Conservation (phyloP, 2,329 filamentous ascomycete species). For the Curvularia sp. region DNA sequence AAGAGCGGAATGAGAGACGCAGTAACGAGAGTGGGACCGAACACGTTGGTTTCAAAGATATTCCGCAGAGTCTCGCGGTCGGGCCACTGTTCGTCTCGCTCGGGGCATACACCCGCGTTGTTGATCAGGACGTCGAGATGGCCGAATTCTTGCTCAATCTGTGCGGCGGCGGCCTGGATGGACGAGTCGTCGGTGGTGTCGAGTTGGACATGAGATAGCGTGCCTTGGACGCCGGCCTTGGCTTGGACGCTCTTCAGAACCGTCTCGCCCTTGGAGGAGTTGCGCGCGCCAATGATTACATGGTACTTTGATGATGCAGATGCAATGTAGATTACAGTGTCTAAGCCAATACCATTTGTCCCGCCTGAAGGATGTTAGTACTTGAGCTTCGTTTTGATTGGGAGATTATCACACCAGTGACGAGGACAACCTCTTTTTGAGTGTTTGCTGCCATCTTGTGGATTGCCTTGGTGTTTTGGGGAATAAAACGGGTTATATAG, state of each 20-base stretch:
- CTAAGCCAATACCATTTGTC: constrained; percentile 49
- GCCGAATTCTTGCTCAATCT: constrained; percentile 37
- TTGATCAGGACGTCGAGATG: constrained; percentile 83
- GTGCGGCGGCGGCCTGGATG: constrained; percentile 46
- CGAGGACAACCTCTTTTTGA: constrained; percentile 38
- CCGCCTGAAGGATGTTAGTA: constrained; percentile 32
- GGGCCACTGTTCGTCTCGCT: constrained; percentile 17
- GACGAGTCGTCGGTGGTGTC: constrained; percentile 48
- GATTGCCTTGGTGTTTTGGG: no score
- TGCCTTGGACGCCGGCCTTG: constrained; percentile 36
- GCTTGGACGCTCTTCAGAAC: constrained; percentile 41
- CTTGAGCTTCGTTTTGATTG: neutral
- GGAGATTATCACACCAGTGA: constrained; percentile 29
- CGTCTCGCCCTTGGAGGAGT: constrained; percentile 40
- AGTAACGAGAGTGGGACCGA: constrained; percentile 45
- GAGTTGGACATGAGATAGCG: constrained; percentile 44
- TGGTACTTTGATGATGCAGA: constrained; percentile 42
- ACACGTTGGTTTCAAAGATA: constrained; percentile 50
- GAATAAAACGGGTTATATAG: neutral
- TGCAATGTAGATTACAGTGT: constrained; percentile 41
- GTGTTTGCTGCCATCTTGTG: constrained; percentile 17
- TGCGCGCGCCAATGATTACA: constrained; percentile 49
- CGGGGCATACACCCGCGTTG: constrained; percentile 71
- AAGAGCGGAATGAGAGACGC: constrained; percentile 46
- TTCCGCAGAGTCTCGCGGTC: constrained; percentile 29